A percentile compares a stretch with the other conserved stretches of the same genome.
Conservation (phyloP, 2,329 filamentous ascomycete genomes). For the Aspergillus ruber region DNA sequence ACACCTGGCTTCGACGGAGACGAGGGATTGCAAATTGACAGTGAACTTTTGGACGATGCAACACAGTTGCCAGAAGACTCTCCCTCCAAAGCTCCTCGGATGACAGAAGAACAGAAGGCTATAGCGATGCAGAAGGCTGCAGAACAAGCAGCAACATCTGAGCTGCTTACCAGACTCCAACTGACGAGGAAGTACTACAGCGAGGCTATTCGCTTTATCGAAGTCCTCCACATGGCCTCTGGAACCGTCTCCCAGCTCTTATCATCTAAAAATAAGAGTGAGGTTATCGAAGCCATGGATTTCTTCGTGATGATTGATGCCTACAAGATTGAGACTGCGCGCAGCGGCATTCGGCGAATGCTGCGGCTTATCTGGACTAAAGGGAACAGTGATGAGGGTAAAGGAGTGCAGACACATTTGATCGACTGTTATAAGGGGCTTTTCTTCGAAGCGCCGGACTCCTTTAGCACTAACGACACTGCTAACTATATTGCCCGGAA, state of each 20-base stretch:
- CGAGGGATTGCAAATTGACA: slow-evolving; percentile 64
- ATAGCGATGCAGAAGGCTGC: slow-evolving; percentile 71
- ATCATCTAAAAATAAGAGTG: slow-evolving; percentile 93
- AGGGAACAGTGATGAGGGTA: slow-evolving; percentile 97
- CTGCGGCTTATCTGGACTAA: slow-evolving; percentile 98
- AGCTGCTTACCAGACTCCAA: slow-evolving; percentile 80
- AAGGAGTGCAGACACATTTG: slow-evolving; percentile 91
- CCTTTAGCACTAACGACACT: slow-evolving; percentile 79
- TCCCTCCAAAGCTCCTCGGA: slow-evolving; percentile 57
- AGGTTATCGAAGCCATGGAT: slow-evolving; percentile 98
- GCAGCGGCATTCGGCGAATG: slow-evolving; percentile 89
- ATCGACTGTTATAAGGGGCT: slow-evolving; percentile 95
- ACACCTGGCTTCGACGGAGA: slow-evolving; percentile 66
- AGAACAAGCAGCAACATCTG: slow-evolving; percentile 80
- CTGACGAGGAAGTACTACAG: slow-evolving; percentile 83
- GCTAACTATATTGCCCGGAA: slow-evolving; percentile 95
- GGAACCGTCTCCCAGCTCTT: slow-evolving; percentile 77
- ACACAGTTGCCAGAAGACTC: slow-evolving; percentile 67
- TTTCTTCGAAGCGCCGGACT: slow-evolving; percentile 91
- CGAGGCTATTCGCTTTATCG: slow-evolving; percentile 91
- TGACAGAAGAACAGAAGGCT: slow-evolving; percentile 73
- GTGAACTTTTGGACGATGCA: slow-evolving; percentile 75
- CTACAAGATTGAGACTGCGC: slow-evolving; percentile 91
- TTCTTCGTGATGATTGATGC: slow-evolving; percentile 94
- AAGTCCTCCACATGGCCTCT: slow-evolving; percentile 79